A percentile compares a stretch with the other conserved stretches of the same genome.
phyloP scores from a whole-genome alignment of 768 basidiomycete genomes.

The Calocybe gangraenosa region DNA sequence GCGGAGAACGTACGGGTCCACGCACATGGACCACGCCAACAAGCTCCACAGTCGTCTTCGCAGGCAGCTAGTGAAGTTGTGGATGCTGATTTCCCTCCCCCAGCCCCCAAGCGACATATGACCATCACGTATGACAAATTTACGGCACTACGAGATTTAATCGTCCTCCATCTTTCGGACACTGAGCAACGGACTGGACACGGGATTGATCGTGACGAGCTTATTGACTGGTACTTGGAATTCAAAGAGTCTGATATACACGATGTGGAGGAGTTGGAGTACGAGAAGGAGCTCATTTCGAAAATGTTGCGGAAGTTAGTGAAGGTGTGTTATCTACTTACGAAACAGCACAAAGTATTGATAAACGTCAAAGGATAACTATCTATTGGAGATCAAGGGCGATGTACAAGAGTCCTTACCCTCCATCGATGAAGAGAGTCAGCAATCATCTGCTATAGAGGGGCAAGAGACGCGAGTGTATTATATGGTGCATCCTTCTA shows the following conservation, averaged over 20 bases:
- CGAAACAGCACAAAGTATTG: too few relatives aligned
- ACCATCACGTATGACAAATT: conserved; percentile 96
- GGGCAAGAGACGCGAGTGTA: conserved; percentile 65
- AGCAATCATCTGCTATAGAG: conserved; percentile 44
- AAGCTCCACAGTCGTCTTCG: conserved; percentile 31
- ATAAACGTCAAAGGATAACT: conserved; percentile 61
- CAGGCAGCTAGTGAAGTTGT: conserved; percentile 34
- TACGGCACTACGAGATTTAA: conserved; percentile 82
- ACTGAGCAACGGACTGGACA: conserved; percentile 70
- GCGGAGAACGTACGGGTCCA: conserved; percentile 28
- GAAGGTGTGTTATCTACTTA: conserved; percentile 53
- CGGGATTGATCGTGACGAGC: conserved; percentile 84
- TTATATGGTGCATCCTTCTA: conserved; percentile 89
- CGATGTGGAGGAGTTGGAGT: conserved; percentile 83
- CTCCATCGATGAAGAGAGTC: conserved; percentile 58
- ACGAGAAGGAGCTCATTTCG: conserved; percentile 83
- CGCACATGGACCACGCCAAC: conserved; percentile 24
- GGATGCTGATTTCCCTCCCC: conserved; percentile 31
- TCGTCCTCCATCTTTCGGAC: conserved; percentile 77
- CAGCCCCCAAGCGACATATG: conserved; percentile 68
- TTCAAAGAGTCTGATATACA: conserved; percentile 78
- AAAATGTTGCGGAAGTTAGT: conserved; percentile 89
- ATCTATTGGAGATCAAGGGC: conserved; percentile 77
- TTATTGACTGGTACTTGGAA: conserved; percentile 97
- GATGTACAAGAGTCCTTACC: conserved; percentile 79